Percentiles rank a stretch among this genome's conserved stretches.
phyloP scores from a whole-genome alignment of 2,329 filamentous ascomycete genomes.

The Emericellopsis atlantica region DNA sequence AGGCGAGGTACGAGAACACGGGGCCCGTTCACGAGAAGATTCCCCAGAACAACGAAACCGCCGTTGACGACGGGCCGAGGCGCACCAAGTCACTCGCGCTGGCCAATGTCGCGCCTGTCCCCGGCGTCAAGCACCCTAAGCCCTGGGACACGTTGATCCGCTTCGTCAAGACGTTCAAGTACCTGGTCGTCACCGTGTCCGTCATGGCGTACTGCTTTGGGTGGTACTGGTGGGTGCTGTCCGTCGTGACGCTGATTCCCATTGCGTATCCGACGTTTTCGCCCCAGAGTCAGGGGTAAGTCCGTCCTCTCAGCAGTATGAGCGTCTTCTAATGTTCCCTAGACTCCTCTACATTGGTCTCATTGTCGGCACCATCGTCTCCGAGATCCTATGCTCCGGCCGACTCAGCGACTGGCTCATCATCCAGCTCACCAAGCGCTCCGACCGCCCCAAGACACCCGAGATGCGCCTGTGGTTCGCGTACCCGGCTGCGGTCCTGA shows the following conservation, averaged over 20 bases:
- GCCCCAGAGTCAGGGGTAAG: slow-evolving; percentile 32
- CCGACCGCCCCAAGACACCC: slow-evolving; percentile 26
- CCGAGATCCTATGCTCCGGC: slow-evolving; percentile 38
- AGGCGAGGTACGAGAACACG: slow-evolving; percentile 10
- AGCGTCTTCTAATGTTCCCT: slow-evolving; percentile 7
- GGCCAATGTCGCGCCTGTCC: slow-evolving; percentile 30
- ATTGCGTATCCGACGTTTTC: slow-evolving; percentile 34
- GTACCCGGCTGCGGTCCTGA: slow-evolving; percentile 37
- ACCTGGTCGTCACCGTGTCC: slow-evolving; percentile 28
- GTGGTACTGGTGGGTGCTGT: slow-evolving; percentile 46
- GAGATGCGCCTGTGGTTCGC: slow-evolving; percentile 45
- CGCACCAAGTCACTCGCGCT: slow-evolving; percentile 29
- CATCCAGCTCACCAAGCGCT: slow-evolving; percentile 26
- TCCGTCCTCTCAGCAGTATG: neutral
- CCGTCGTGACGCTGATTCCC: slow-evolving; percentile 38
- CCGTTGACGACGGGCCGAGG: too few species aligned
- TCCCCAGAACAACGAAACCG: slow-evolving; percentile 7
- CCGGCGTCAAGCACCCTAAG: slow-evolving; percentile 37
- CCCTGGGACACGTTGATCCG: slow-evolving; percentile 29
- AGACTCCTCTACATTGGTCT: slow-evolving; percentile 36
- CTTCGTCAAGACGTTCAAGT: slow-evolving; percentile 33
- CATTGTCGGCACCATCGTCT: slow-evolving; percentile 36
- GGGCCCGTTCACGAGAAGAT: slow-evolving; percentile 4
- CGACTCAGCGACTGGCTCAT: slow-evolving; percentile 38
- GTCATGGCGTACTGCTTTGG: slow-evolving; percentile 36